A percentile compares a stretch with the other conserved stretches of the same genome.
Evolutionary conservation across 2,329 filamentous ascomycete species (phyloP).

Genomic region (Ophiognomonia clavigignenti-juglandacearum): DNA sequence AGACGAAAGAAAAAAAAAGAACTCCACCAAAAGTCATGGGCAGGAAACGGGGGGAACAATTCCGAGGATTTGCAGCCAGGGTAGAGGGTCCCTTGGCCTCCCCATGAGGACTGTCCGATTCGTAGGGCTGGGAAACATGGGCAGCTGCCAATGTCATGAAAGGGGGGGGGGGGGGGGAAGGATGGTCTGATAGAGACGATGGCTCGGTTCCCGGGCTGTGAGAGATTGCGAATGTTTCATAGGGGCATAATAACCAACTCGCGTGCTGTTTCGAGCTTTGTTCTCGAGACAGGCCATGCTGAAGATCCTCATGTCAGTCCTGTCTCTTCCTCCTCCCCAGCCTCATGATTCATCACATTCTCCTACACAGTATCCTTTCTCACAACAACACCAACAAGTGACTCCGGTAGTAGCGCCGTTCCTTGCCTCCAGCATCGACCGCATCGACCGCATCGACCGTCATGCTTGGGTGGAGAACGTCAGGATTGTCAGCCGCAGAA

Average conservation of each 20-base stretch:
- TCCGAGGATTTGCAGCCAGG: constrained; percentile 2
- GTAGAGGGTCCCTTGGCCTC: constrained; percentile 1
- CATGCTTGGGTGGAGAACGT: no score
- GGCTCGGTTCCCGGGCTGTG: not conserved
- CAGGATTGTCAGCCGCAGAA: no score
- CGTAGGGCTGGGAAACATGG: constrained; percentile 12
- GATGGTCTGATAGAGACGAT: not conserved
- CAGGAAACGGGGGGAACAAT: no score
- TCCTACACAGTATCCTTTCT: no score
- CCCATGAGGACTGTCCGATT: constrained; percentile 13
- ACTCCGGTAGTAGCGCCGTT: no score
- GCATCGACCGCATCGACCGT: no score
- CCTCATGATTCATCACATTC: no score
- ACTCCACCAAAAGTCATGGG: no score
- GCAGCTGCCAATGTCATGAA: not conserved
- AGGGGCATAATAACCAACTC: not conserved
- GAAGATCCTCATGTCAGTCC: not conserved
- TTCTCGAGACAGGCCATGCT: not conserved
- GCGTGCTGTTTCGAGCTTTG: constrained; percentile 3
- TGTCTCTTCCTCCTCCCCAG: no score
- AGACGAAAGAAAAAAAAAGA: constrained; percentile 2
- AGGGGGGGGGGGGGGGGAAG: no score
- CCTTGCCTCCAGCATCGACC: no score
- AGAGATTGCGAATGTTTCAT: constrained; percentile 5
- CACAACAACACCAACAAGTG: no score